Base-by-base conservation (phyloP, 164 flowering plant species). In the Taxillus chinensis region DNA sequence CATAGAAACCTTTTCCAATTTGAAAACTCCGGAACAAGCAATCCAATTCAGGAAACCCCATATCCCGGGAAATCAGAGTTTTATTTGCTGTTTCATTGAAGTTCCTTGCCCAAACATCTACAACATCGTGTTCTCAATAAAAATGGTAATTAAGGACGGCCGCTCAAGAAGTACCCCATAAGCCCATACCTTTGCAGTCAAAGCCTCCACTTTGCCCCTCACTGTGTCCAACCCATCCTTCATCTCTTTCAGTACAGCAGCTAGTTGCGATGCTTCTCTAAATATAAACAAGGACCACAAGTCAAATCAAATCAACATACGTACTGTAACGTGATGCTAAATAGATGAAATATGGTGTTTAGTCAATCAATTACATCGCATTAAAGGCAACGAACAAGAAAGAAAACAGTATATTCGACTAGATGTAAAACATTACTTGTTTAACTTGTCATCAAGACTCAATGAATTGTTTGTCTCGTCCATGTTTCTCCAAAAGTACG, bases 141-240 rank as follows among this genome's bases (percentile, higher is more conserved):
- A 27, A 27, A 27, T 27, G 27, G 27, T 27, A 27, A 27, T 27
- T 27, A 27, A 27, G 27, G 27, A 27, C 27, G 27, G 27, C 27
- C 27, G 0, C 27, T 27, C 27, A 27, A 27, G 0, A 27, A 27
- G 2, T 27, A 27, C 27, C 27, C 27, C 27, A 27, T 27, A 27
- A 27, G 27, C 27, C 27, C 42, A 4, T 63, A 90, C 97, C 83
- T 85, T 88, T 10, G 68, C 74, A 40, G 86, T 85, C 60, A 88
- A 66, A 63, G 73, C 72, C 77, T 85, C 75, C 10, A 90, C 80
- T 78, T 88, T 90, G 60, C 60, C 69, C 68, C 75, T 80, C 60
- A 90, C 83, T 2, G 55, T 52, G 75, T 88, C 97, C 64, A 90
- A 78, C 49, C 91, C 95, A 10, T 71, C 86, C 67, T 90, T 86